Conservation (phyloP, 2,329 filamentous ascomycete species). For the Colletotrichum navitas region DNA sequence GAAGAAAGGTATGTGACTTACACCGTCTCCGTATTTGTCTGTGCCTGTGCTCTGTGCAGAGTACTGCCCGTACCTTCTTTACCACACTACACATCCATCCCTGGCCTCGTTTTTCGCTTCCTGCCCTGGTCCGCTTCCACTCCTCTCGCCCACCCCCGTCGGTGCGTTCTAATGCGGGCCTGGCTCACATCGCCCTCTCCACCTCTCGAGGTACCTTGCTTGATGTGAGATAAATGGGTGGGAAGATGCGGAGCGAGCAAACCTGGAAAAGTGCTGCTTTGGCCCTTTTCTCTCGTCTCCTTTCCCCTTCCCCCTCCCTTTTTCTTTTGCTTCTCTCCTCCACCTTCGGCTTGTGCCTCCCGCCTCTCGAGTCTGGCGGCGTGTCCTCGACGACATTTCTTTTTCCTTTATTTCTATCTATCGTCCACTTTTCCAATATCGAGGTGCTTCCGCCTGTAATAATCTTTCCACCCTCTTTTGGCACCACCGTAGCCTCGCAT, state of each 20-base stretch:
- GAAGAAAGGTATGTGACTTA: slow-evolving; percentile 12
- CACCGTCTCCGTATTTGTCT: neutral
- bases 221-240: slow-evolving; percentile 18
- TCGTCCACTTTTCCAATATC: slow-evolving; percentile 4
- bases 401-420: slow-evolving; percentile 18
- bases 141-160: slow-evolving; percentile 15
- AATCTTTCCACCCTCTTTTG: slow-evolving; percentile 24
- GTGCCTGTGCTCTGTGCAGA: neutral
- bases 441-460: slow-evolving; percentile 14
- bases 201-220: slow-evolving; percentile 30
- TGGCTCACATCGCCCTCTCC: slow-evolving; percentile 23
- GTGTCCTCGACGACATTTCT: slow-evolving; percentile 33
- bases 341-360: slow-evolving; percentile 17
- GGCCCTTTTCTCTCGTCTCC: slow-evolving; percentile 21
- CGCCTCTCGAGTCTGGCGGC: slow-evolving; percentile 16
- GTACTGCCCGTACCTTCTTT: neutral
- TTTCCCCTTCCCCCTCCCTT: slow-evolving; percentile 36
- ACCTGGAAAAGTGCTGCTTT: slow-evolving; percentile 8
- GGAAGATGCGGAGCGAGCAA: slow-evolving; percentile 13
- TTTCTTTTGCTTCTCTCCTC: slow-evolving; percentile 34
- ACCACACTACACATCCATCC: neutral
- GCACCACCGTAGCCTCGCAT: slow-evolving; percentile 15
- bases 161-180: slow-evolving; percentile 23
- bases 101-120: slow-evolving; percentile 13
- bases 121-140: slow-evolving; percentile 31